Percentiles rank a stretch among this genome's conserved stretches.
Evolutionary conservation across 2,329 filamentous ascomycete genomes (phyloP).

Genomic region (Saccharata proteae): DNA sequence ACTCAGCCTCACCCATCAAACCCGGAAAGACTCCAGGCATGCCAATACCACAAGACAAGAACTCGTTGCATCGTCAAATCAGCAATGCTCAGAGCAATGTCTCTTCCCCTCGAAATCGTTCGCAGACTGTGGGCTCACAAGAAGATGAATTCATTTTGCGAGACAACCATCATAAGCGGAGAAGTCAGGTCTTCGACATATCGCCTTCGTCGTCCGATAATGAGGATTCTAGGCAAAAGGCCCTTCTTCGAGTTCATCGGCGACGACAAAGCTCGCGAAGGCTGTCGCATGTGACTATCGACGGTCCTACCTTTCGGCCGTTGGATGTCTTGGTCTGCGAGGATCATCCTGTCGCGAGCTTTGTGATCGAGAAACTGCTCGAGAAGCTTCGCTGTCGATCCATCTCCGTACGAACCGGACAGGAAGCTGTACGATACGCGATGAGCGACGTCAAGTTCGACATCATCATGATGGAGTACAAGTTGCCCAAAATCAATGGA

Average conservation of each 20-base stretch:
- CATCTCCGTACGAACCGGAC: slow-evolving; percentile 79
- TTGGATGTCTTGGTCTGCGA: slow-evolving; percentile 94
- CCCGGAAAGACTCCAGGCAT: slow-evolving; percentile 29
- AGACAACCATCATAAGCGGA: slow-evolving; percentile 65
- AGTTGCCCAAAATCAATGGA: slow-evolving; percentile 86
- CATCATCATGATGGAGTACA: slow-evolving; percentile 96
- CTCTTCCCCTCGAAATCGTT: slow-evolving; percentile 57
- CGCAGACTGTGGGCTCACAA: slow-evolving; percentile 86
- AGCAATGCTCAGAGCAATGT: slow-evolving; percentile 14
- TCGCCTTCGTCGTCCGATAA: slow-evolving; percentile 97
- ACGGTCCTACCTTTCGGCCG: slow-evolving; percentile 76
- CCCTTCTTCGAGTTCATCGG: slow-evolving; percentile 79
- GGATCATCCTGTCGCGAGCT: slow-evolving; percentile 88
- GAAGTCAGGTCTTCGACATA: slow-evolving; percentile 90
- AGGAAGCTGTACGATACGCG: slow-evolving; percentile 84
- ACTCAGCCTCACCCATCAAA: slow-evolving; percentile 41
- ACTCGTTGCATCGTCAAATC: slow-evolving; percentile 20
- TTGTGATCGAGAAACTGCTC: slow-evolving; percentile 97
- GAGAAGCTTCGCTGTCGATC: slow-evolving; percentile 93
- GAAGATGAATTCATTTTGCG: slow-evolving; percentile 56
- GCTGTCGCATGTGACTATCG: slow-evolving; percentile 79
- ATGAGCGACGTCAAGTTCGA: slow-evolving; percentile 98
- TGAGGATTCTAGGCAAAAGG: slow-evolving; percentile 84
- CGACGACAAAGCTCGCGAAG: slow-evolving; percentile 91
- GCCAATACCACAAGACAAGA: slow-evolving; percentile 31